Evolutionary conservation across 2,329 filamentous ascomycete species (phyloP).

Genomic region (Xylariaceae sp.): DNA sequence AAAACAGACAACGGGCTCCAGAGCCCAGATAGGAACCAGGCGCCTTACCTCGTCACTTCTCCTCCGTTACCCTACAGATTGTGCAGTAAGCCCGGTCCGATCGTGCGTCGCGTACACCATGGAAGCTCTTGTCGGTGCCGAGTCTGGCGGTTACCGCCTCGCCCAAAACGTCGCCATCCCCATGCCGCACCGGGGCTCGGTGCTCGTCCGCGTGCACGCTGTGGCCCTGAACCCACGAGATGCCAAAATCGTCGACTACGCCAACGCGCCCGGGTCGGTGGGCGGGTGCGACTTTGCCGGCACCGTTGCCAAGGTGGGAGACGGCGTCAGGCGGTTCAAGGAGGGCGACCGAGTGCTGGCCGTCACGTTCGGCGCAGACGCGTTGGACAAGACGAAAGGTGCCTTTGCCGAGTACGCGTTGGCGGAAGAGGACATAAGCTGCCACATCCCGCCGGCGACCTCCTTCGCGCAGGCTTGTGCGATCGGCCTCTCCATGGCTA

Average conservation of each 20-base stretch:
- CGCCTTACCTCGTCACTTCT: too few relatives aligned
- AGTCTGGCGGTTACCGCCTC: too few relatives aligned
- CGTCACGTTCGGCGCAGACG: slow-evolving; percentile 1
- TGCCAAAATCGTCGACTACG: slow-evolving; percentile 1
- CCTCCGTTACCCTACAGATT: too few relatives aligned
- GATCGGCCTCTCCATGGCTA: neutral
- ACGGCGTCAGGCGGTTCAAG: slow-evolving; percentile 2
- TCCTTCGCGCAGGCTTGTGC: neutral
- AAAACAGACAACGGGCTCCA: too few relatives aligned
- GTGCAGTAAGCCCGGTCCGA: too few relatives aligned
- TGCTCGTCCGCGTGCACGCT: neutral
- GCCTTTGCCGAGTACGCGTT: slow-evolving; percentile 4
- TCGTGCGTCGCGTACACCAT: too few relatives aligned
- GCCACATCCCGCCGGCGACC: neutral
- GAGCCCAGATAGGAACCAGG: too few relatives aligned
- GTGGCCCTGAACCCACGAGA: slow-evolving; percentile 3
- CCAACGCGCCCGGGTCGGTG: neutral
- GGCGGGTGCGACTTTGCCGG: slow-evolving; percentile 6
- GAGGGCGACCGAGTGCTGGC: slow-evolving; percentile 2
- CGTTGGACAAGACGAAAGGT: neutral
- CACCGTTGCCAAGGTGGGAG: slow-evolving; percentile 1
- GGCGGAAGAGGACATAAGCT: slow-evolving; percentile 3
- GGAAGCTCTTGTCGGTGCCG: too few relatives aligned
- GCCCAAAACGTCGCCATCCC: too few relatives aligned
- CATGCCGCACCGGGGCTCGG: too few relatives aligned